Percentiles rank a stretch among this genome's conserved stretches.
Evolutionary conservation across 1,139 yeast species (phyloP).

Genomic region (Taphrina wiesneri): DNA sequence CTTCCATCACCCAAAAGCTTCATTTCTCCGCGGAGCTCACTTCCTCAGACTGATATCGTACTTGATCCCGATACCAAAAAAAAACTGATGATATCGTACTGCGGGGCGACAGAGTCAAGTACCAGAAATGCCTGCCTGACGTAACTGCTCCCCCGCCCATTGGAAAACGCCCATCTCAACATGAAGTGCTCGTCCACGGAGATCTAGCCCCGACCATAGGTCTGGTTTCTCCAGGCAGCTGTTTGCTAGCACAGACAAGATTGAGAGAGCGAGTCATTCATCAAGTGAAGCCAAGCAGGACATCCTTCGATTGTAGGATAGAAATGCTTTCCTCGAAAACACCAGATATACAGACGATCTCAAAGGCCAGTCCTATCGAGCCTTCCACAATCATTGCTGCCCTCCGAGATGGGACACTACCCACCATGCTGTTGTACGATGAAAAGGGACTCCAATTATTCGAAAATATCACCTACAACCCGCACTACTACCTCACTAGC

Average conservation of each 20-base stretch:
- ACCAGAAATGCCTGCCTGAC: neutral
- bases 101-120: no score
- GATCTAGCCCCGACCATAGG: no score
- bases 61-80: no score
- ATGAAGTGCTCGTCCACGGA: no score
- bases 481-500: constrained; percentile 39
- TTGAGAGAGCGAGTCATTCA: neutral
- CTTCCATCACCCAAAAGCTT: no score
- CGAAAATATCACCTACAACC: constrained; percentile 39
- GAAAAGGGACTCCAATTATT: constrained; percentile 40
- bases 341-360: constrained; percentile 25
- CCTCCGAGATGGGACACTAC: constrained; percentile 33
- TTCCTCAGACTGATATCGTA: no score
- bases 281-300: neutral
- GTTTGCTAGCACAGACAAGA: neutral
- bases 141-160: neutral
- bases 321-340: neutral
- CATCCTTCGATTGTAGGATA: no score
- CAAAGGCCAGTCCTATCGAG: constrained; percentile 26
- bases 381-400: constrained; percentile 12
- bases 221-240: neutral
- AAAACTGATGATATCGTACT: no score
- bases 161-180: neutral
- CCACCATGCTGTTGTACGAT: constrained; percentile 40
- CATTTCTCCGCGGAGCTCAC: no score